phyloP scores from a whole-genome alignment of 2,329 filamentous ascomycete genomes.

The Colletotrichum costaricense region DNA sequence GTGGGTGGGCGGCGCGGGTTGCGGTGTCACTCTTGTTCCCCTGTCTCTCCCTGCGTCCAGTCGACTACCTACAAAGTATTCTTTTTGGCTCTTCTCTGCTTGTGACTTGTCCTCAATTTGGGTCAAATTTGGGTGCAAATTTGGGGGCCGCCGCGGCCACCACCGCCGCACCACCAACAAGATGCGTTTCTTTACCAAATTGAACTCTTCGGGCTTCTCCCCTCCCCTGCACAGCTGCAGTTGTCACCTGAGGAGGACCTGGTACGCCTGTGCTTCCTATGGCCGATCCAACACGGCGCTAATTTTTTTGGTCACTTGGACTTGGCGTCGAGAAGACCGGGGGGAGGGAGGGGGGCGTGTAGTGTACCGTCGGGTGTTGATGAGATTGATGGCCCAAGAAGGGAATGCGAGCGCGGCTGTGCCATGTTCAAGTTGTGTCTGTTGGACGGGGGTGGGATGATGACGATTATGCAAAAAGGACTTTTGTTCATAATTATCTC shows the following conservation, averaged over 20 bases:
- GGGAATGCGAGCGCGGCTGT: background rate
- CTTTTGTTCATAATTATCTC: background rate
- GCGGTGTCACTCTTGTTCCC: slow-evolving; percentile 13
- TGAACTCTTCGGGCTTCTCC: background rate
- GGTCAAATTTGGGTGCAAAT: background rate
- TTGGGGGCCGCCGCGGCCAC: slow-evolving; percentile 10
- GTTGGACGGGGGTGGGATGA: background rate
- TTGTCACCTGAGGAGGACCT: slow-evolving; percentile 7
- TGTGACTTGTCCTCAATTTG: slow-evolving; percentile 4
- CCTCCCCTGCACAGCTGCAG: background rate
- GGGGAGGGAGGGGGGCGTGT: background rate
- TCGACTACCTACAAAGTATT: too few relatives aligned
- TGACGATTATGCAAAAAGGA: background rate
- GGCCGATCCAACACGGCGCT: slow-evolving; percentile 4
- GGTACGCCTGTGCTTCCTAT: background rate
- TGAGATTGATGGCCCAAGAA: background rate
- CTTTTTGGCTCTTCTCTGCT: too few relatives aligned
- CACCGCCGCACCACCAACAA: background rate
- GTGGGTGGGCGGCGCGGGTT: background rate
- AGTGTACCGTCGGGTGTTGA: background rate
- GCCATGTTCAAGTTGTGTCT: background rate
- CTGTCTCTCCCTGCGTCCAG: slow-evolving; percentile 12
- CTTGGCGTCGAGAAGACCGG: background rate
- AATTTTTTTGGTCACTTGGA: slow-evolving; percentile 1
- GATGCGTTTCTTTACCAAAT: background rate